These are phyloP conservation scores for Geotrichum carabidarum DNA, from an alignment of 1,139 yeast species.

Conservation along the genomic window DNA sequence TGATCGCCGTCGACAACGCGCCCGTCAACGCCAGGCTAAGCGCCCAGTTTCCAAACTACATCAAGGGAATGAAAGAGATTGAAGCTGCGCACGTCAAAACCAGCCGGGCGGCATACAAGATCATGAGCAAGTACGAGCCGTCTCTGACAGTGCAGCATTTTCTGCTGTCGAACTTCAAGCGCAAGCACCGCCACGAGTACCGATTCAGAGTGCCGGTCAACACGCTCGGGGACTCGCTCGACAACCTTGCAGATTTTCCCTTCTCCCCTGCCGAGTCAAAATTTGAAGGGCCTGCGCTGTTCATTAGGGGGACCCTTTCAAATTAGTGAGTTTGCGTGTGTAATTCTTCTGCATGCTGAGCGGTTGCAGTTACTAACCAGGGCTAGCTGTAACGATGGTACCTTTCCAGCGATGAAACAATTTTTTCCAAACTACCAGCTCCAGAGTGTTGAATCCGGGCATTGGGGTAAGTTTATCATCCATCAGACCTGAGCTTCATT, in stretches of 20 bases:
- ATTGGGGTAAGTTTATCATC: slow-evolving; percentile 52
- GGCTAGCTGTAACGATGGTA: slow-evolving; percentile 69
- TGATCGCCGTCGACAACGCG: slow-evolving; percentile 83
- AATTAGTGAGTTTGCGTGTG: slow-evolving; percentile 41
- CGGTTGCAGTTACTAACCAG: neutral
- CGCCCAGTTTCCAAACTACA: slow-evolving; percentile 59
- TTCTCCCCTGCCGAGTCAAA: slow-evolving; percentile 50
- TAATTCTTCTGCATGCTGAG: neutral
- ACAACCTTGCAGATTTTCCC: slow-evolving; percentile 75
- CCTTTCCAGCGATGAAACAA: slow-evolving; percentile 63
- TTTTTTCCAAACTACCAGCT: slow-evolving; percentile 76
- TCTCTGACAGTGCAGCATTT: slow-evolving; percentile 64
- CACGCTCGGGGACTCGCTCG: slow-evolving; percentile 59
- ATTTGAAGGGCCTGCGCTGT: slow-evolving; percentile 69
- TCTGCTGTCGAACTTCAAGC: slow-evolving; percentile 61
- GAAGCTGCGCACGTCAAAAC: slow-evolving; percentile 43
- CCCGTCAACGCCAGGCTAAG: slow-evolving; percentile 64
- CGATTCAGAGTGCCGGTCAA: slow-evolving; percentile 63
- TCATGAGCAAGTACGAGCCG: slow-evolving; percentile 57
- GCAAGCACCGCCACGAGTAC: slow-evolving; percentile 36
- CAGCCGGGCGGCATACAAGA: slow-evolving; percentile 63
- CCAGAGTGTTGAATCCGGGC: slow-evolving; percentile 76
- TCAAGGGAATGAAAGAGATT: slow-evolving; percentile 53
- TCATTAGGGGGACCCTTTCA: slow-evolving; percentile 74
- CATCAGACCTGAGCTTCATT: neutral